Base-by-base conservation (phyloP, 2,329 filamentous ascomycete species). In the Talaromyces sp. region DNA sequence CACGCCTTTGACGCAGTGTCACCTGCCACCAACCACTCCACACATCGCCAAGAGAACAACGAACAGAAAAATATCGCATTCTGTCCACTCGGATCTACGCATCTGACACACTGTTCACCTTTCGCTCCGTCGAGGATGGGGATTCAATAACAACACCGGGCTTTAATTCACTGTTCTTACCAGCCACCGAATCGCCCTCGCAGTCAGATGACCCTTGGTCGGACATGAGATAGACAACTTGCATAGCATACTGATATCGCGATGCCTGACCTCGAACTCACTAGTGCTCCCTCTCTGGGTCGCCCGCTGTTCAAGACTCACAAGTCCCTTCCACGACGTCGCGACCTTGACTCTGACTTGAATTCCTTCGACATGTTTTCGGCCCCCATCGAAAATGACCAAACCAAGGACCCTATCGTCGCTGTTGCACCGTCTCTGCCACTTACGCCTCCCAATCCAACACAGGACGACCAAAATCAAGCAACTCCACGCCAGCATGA, bases 251-350 rank as follows among this genome's bases (percentile, higher is more conserved):
- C 26, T 46, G 19, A 54, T 60, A 56, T 63, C 62, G 63, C 63
- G 56, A 75, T 75, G 73, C 68, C 70, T 41, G 65, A 69, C 58
- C 60, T 73, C 56, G 67, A 69, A 60, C 59, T 68, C 64, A 65
- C 65, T 64, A 65, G 65, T 64, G 60, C 69, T 59, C 63, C 62
- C 61, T 62, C 64, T 62, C 65, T 66, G 41, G 69, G 70, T 62
- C 70, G 65, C 58, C 67, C 70, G 31, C 66, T 69, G 38, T 64
- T 77, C 62, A 77, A 70, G 68, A 69, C 75, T 63, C 75, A 77
- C 66, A 78, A 77, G 65, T 61, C 69, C 35, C 71, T 78, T 41
- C 75, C 75, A 46, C 70, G 72, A 63, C 73, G 68, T 63, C 68
- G 68, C 61, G 68, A 74, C 63, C 58, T 69, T 31, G 26, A 53